phyloP scores from a whole-genome alignment of 2,329 filamentous ascomycete species.

The Xylaria sp. region DNA sequence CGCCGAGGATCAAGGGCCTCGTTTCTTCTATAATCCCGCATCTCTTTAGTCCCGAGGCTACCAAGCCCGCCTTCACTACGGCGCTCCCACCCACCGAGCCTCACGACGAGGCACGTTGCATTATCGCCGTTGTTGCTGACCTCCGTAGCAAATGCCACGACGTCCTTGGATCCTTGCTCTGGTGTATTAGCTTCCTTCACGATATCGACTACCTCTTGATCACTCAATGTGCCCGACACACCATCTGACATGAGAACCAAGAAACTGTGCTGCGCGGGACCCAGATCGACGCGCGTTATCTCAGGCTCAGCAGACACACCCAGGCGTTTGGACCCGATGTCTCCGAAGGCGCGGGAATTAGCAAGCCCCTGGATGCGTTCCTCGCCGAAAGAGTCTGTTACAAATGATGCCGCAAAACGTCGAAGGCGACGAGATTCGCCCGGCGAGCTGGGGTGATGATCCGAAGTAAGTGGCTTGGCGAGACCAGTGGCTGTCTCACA shows the following conservation, averaged over 20 bases:
- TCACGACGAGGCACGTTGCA: conserved; percentile 70
- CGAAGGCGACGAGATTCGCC: conserved; percentile 82
- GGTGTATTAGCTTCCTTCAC: conserved; percentile 93
- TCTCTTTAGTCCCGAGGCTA: conserved; percentile 89
- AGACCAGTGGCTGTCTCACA: conserved; percentile 85
- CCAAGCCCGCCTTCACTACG: conserved; percentile 85
- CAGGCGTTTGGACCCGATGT: conserved; percentile 88
- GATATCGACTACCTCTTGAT: conserved; percentile 96
- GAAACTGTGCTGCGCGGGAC: conserved; percentile 86
- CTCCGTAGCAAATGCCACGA: conserved; percentile 89
- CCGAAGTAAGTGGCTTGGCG: conserved; percentile 81
- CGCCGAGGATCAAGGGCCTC: conserved; percentile 84
- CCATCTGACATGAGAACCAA: conserved; percentile 89
- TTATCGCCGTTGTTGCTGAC: conserved; percentile 73
- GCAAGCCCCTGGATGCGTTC: conserved; percentile 92
- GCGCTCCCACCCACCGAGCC: conserved; percentile 72
- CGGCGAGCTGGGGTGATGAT: conserved; percentile 91
- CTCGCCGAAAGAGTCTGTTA: conserved; percentile 96
- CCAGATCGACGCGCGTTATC: conserved; percentile 77
- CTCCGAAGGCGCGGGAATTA: conserved; percentile 93
- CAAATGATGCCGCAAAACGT: conserved; percentile 81
- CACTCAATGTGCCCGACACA: conserved; percentile 80
- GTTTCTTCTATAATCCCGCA: conserved; percentile 79
- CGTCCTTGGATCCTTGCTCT: conserved; percentile 77
- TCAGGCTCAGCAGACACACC: conserved; percentile 95